Evolutionary conservation across 495 filamentous ascomycete genomes (phyloP).

Genomic region (Aspergillus panamensis): DNA sequence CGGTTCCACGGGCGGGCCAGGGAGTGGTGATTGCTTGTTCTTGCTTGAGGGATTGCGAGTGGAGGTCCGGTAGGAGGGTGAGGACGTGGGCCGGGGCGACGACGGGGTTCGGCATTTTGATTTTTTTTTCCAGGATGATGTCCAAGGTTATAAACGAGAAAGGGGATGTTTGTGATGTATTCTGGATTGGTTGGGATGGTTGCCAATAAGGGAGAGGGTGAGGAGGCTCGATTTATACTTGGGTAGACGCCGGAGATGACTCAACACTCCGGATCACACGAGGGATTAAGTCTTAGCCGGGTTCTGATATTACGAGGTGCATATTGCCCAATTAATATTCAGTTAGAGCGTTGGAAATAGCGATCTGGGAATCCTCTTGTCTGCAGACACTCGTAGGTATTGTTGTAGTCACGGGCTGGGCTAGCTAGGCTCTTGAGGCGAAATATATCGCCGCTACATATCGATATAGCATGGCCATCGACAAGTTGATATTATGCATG

Average conservation of each 20-base stretch:
- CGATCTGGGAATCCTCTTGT: too few species aligned
- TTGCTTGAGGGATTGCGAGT: constrained; percentile 25
- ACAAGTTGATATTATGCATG: too few species aligned
- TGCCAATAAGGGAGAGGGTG: not conserved
- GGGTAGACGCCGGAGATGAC: not conserved
- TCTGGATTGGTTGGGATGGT: not conserved
- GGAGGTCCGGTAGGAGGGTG: constrained; percentile 23
- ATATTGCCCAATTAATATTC: too few species aligned
- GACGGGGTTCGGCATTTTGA: constrained; percentile 15
- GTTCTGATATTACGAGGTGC: not conserved
- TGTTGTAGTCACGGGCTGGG: too few species aligned
- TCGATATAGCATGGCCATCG: too few species aligned
- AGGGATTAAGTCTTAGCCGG: not conserved
- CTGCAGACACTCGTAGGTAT: too few species aligned
- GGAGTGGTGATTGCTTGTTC: constrained; percentile 22
- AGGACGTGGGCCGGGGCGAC: constrained; percentile 24
- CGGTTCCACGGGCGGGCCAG: constrained; percentile 12
- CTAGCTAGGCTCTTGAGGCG: too few species aligned
- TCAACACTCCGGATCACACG: not conserved
- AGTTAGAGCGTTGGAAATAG: too few species aligned
- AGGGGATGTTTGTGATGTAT: not conserved
- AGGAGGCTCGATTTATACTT: not conserved
- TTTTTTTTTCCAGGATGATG: not conserved
- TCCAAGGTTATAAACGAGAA: too few species aligned
- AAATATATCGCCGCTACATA: too few species aligned